Conservation (phyloP, 495 filamentous ascomycete species). For the Xylaria acuta region DNA sequence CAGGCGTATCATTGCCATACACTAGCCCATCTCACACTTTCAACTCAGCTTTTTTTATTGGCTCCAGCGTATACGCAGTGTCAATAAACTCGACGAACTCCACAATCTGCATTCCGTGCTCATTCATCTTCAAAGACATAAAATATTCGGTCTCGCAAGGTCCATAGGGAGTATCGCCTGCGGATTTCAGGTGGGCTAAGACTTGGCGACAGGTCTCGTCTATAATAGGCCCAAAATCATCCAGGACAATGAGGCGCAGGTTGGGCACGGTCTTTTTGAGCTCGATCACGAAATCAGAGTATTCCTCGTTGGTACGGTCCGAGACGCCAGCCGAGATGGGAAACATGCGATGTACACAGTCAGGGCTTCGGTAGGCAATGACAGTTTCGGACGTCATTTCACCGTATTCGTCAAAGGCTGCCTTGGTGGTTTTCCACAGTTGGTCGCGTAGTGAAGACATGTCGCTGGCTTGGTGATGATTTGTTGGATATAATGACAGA, state of each 20-base stretch:
- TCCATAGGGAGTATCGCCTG: conserved; percentile 35
- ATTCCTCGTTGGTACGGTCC: conserved; percentile 34
- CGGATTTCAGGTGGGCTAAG: conserved; percentile 36
- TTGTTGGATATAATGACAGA: not conserved
- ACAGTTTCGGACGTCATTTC: conserved; percentile 34
- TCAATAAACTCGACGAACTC: conserved; percentile 42
- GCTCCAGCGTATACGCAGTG: conserved; percentile 36
- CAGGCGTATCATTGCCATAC: no score
- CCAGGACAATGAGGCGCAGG: conserved; percentile 26
- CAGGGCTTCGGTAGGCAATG: conserved; percentile 29
- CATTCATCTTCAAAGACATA: conserved; percentile 37
- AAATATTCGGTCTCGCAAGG: conserved; percentile 45
- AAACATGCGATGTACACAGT: conserved; percentile 26
- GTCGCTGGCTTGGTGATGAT: not conserved
- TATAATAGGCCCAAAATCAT: conserved; percentile 29
- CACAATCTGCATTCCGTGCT: conserved; percentile 38
- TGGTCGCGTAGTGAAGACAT: conserved; percentile 31
- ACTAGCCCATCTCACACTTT: conserved; percentile 5
- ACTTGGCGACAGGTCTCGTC: conserved; percentile 37
- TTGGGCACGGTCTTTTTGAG: conserved; percentile 25
- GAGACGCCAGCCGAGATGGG: conserved; percentile 29
- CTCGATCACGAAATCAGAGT: conserved; percentile 23
- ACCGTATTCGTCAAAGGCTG: conserved; percentile 34
- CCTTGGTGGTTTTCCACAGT: conserved; percentile 32
- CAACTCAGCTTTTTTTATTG: conserved; percentile 3